phyloP scores from a whole-genome alignment of 176 grass and related monocot species.

The Puya raimondii region DNA sequence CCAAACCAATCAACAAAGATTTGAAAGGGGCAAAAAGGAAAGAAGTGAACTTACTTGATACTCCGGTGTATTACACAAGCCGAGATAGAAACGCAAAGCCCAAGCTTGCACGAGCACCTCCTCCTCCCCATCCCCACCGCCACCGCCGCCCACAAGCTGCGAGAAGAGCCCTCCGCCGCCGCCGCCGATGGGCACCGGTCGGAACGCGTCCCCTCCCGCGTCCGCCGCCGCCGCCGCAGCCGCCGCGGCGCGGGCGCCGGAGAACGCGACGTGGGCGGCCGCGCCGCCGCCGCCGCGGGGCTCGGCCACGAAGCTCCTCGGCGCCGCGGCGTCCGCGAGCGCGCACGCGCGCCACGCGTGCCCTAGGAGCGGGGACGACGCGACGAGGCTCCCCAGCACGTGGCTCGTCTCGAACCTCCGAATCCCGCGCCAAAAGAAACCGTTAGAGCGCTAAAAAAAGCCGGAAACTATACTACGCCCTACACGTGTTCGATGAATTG shows the following conservation, averaged over 20 bases:
- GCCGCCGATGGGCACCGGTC: slow-evolving; percentile 26
- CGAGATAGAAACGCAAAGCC: slow-evolving; percentile 47
- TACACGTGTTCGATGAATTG: no score
- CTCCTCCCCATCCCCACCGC: slow-evolving; percentile 39
- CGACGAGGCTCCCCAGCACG: slow-evolving; percentile 71
- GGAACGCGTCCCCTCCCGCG: slow-evolving; percentile 19
- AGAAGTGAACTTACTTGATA: slow-evolving; percentile 50
- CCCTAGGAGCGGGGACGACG: slow-evolving; percentile 64
- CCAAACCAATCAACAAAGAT: no score
- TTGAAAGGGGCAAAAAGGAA: no score
- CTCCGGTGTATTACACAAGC: slow-evolving; percentile 35
- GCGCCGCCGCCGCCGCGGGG: slow-evolving; percentile 20
- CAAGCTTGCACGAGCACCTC: slow-evolving; percentile 61
- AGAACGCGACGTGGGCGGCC: slow-evolving; percentile 65
- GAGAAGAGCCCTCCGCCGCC: slow-evolving; percentile 39
- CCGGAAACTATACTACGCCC: no score
- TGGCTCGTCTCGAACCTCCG: slow-evolving; percentile 96
- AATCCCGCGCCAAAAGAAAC: slow-evolving; percentile 20
- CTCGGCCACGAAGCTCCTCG: slow-evolving; percentile 20
- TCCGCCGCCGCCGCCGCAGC: slow-evolving; percentile 11
- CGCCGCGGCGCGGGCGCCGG: slow-evolving; percentile 32
- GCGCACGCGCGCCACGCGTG: slow-evolving; percentile 64
- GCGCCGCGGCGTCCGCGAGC: slow-evolving; percentile 26
- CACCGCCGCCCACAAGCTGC: slow-evolving; percentile 31
- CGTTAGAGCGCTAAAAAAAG: no score